A percentile compares a stretch with the other conserved stretches of the same genome.
phyloP scores from a whole-genome alignment of 371 early-diverging fungal genomes.

The Syncephalis fuscata region DNA sequence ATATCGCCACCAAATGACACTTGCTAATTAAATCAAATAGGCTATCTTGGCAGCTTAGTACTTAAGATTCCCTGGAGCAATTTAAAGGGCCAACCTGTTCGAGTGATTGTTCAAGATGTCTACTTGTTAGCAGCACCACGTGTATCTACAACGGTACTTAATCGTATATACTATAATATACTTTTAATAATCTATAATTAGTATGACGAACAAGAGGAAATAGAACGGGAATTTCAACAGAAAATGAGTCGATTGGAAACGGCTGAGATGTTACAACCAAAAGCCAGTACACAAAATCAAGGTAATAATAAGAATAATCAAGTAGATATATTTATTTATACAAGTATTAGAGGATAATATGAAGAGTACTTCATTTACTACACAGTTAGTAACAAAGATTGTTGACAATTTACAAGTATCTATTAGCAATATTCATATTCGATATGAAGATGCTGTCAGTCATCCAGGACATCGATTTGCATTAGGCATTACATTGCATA shows the following conservation, averaged over 20 bases:
- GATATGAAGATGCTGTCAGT: constrained; percentile 80
- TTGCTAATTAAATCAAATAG: constrained; percentile 15
- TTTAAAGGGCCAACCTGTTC: constrained; percentile 83
- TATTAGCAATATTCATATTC: constrained; percentile 87
- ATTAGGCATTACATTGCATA: constrained; percentile 77
- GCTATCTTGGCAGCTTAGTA: constrained; percentile 82
- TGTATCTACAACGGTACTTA: constrained; percentile 30
- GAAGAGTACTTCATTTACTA: constrained; percentile 61
- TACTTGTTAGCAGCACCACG: constrained; percentile 76
- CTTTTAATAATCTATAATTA: constrained; percentile 1
- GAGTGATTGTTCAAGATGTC: constrained; percentile 73
- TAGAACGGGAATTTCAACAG: constrained; percentile 52
- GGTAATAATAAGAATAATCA: too few relatives aligned
- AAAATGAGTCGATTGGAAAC: constrained; percentile 75
- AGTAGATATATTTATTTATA: neutral
- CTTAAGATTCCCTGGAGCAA: constrained; percentile 94
- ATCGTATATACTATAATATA: neutral
- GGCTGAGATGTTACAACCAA: constrained; percentile 43
- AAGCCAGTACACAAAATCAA: constrained; percentile 18
- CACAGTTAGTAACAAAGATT: constrained; percentile 77
- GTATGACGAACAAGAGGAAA: constrained; percentile 70
- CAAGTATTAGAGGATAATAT: constrained; percentile 24
- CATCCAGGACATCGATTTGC: constrained; percentile 67
- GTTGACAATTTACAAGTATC: constrained; percentile 92
- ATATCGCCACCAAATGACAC: neutral